A percentile compares a stretch with the other conserved stretches of the same genome.
phyloP scores from a whole-genome alignment of 768 basidiomycete species.

The Trametes sanguinea region DNA sequence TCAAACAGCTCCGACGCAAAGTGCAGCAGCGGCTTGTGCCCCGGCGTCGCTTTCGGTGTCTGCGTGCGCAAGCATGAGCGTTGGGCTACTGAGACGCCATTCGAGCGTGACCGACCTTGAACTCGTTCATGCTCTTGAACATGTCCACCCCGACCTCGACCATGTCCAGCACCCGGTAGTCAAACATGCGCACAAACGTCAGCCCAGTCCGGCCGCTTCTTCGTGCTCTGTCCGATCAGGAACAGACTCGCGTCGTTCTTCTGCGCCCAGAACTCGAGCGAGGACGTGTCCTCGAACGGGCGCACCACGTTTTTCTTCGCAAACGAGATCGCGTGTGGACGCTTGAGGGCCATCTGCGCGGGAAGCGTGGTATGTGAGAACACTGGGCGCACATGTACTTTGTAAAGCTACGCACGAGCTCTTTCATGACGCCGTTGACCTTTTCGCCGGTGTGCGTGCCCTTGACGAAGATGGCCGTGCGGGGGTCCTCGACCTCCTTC shows the following conservation, averaged over 20 bases:
- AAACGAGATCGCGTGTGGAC: slow-evolving; percentile 88
- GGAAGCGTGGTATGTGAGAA: not conserved
- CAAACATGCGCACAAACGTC: slow-evolving; percentile 84
- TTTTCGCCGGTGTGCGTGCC: slow-evolving; percentile 85
- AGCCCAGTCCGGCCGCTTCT: slow-evolving; percentile 92
- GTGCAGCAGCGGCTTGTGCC: slow-evolving; percentile 90
- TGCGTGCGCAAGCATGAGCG: slow-evolving; percentile 31
- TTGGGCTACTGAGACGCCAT: not conserved
- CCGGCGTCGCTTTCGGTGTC: slow-evolving; percentile 88
- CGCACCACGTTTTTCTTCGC: slow-evolving; percentile 90
- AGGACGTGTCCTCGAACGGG: slow-evolving; percentile 84
- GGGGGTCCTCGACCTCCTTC: slow-evolving; percentile 85
- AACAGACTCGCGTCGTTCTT: slow-evolving; percentile 97
- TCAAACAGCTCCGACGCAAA: slow-evolving; percentile 96
- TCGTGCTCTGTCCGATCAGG: slow-evolving; percentile 86
- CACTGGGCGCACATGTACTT: not conserved
- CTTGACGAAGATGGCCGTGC: slow-evolving; percentile 87
- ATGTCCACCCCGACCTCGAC: slow-evolving; percentile 88
- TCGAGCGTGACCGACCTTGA: slow-evolving; percentile 64
- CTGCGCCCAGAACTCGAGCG: slow-evolving; percentile 87
- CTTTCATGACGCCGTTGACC: slow-evolving; percentile 81
- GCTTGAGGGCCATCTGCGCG: slow-evolving; percentile 87
- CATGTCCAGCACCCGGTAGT: slow-evolving; percentile 89
- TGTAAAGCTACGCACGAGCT: slow-evolving; percentile 62
- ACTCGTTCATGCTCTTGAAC: slow-evolving; percentile 75